A percentile compares a stretch with the other conserved stretches of the same genome.
Conservation (phyloP, 2,329 filamentous ascomycete genomes). For the Cercospora sp. region DNA sequence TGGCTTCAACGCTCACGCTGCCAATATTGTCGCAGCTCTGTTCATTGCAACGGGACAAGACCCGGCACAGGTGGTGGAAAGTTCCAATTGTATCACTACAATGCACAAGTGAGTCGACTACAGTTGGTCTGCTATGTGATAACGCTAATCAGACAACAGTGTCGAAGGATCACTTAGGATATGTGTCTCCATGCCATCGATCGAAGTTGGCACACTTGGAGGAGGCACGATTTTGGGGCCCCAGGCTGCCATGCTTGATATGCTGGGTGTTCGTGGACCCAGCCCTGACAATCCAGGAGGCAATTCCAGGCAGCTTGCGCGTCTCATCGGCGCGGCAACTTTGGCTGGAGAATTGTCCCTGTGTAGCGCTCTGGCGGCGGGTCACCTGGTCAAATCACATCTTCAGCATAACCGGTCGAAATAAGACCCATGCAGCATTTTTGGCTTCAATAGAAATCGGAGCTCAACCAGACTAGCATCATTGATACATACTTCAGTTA, state of each 20-base stretch:
- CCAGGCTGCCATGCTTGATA: constrained; percentile 92
- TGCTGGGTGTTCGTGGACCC: constrained; percentile 87
- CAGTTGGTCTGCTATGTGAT: background rate
- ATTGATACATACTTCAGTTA: no score
- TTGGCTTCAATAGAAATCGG: no score
- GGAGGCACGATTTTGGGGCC: constrained; percentile 96
- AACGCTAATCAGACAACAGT: constrained; percentile 49
- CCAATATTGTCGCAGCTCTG: constrained; percentile 94
- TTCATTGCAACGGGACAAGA: constrained; percentile 97
- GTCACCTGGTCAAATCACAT: constrained; percentile 87
- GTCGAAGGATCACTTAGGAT: constrained; percentile 85
- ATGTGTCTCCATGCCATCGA: constrained; percentile 95
- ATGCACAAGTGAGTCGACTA: constrained; percentile 88
- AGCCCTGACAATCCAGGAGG: constrained; percentile 89
- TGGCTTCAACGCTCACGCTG: constrained; percentile 96
- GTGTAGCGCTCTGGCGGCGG: constrained; percentile 87
- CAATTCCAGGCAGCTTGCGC: constrained; percentile 84
- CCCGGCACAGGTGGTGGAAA: constrained; percentile 96
- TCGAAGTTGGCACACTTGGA: constrained; percentile 95
- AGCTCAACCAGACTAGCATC: no score
- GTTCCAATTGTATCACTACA: constrained; percentile 93
- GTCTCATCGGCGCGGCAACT: constrained; percentile 82
- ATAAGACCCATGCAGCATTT: background rate
- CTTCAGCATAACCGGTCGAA: constrained; percentile 89
- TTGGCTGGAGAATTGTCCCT: constrained; percentile 90